These are phyloP conservation scores for Rhizopogon vulgaris DNA, from an alignment of 768 basidiomycete genomes.

Conservation along the genomic window DNA sequence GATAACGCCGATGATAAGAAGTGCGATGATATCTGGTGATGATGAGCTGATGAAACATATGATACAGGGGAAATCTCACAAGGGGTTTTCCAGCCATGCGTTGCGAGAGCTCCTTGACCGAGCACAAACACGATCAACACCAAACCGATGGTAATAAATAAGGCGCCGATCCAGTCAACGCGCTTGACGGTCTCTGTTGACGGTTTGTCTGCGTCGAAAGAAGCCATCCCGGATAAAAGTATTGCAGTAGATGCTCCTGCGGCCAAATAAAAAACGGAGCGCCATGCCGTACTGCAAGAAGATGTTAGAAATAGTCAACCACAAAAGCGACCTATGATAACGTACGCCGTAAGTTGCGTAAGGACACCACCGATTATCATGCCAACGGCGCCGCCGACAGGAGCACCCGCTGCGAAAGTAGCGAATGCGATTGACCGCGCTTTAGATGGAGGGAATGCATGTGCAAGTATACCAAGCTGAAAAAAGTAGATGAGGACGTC, in stretches of 20 bases:
- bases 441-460: constrained; percentile 63
- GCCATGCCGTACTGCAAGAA: constrained; percentile 45
- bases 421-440: constrained; percentile 76
- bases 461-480: constrained; percentile 77
- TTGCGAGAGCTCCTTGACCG: constrained; percentile 56
- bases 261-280: constrained; percentile 56
- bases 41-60: constrained; percentile 12
- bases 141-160: constrained; percentile 57
- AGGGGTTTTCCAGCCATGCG: constrained; percentile 52
- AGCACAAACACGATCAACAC: constrained; percentile 70
- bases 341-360: constrained; percentile 44
- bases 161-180: constrained; percentile 76
- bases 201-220: constrained; percentile 51
- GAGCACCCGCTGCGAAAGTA: constrained; percentile 79
- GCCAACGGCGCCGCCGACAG: constrained; percentile 73
- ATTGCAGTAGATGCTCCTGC: constrained; percentile 51
- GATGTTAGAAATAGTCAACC: not conserved
- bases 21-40: constrained; percentile 58
- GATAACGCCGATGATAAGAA: constrained; percentile 56
- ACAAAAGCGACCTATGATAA: not conserved
- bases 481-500: not conserved
- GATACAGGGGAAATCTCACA: constrained; percentile 30
- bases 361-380: constrained; percentile 65
- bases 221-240: constrained; percentile 45
- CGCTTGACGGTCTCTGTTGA: constrained; percentile 37